Evolutionary conservation across 1,139 yeast genomes (phyloP).

Genomic region (Debaryomyces fabryi): DNA sequence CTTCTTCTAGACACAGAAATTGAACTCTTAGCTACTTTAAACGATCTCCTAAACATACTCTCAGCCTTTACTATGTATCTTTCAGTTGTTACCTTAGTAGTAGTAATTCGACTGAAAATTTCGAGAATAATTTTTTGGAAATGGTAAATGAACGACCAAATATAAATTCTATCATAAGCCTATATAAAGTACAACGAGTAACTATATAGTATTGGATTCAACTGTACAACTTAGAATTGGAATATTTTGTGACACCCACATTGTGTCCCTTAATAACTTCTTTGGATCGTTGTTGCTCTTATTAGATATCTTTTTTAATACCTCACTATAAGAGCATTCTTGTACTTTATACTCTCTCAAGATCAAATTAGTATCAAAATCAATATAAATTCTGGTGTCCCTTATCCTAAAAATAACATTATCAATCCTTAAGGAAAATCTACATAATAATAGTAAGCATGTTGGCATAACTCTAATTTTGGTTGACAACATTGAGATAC

Average conservation of each 20-base stretch:
- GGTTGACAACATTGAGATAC: slow-evolving; percentile 74
- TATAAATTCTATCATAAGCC: background rate
- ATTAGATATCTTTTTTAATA: slow-evolving; percentile 43
- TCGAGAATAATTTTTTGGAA: slow-evolving; percentile 7
- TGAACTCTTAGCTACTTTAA: slow-evolving; percentile 2
- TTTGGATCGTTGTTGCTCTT: slow-evolving; percentile 67
- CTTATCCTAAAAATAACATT: slow-evolving; percentile 81
- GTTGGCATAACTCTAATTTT: slow-evolving; percentile 90
- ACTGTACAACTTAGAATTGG: slow-evolving; percentile 39
- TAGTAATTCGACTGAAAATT: slow-evolving; percentile 5
- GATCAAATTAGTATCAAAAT: slow-evolving; percentile 65
- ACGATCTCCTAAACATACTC: slow-evolving; percentile 8
- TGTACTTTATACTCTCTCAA: slow-evolving; percentile 78
- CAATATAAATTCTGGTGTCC: slow-evolving; percentile 83
- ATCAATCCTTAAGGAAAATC: slow-evolving; percentile 87
- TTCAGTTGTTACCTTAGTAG: background rate
- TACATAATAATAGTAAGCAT: slow-evolving; percentile 68
- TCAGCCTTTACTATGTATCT: background rate
- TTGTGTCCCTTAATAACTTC: slow-evolving; percentile 71
- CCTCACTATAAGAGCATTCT: slow-evolving; percentile 64
- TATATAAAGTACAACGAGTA: background rate
- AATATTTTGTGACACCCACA: slow-evolving; percentile 73
- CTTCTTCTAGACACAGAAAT: slow-evolving; percentile 24
- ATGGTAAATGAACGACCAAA: slow-evolving; percentile 6
- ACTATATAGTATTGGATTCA: slow-evolving; percentile 15